A percentile compares a stretch with the other conserved stretches of the same genome.
Evolutionary conservation across 345 rosid species (phyloP).

Genomic region (Pistacia vera): DNA sequence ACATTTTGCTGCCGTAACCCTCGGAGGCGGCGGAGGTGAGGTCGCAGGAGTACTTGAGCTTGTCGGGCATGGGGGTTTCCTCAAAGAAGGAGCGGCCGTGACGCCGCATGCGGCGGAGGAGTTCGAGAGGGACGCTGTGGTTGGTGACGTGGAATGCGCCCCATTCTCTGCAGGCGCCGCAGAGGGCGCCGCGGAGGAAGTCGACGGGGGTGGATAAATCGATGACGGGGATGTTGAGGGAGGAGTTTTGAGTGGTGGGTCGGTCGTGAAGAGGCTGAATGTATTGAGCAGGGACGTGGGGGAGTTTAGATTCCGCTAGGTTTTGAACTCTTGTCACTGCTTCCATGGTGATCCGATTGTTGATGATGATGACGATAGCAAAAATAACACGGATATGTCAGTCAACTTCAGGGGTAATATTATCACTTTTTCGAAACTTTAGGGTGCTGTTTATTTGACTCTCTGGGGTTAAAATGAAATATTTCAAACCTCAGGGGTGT

Average conservation of each 20-base stretch:
- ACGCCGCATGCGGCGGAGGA: constrained; percentile 49
- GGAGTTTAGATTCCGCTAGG: constrained; percentile 41
- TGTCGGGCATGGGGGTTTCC: constrained; percentile 52
- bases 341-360: constrained; percentile 18
- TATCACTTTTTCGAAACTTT: too few species aligned
- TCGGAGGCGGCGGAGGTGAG: constrained; percentile 68
- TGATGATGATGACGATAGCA: too few species aligned
- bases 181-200: constrained; percentile 40
- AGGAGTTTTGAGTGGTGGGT: constrained; percentile 27
- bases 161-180: constrained; percentile 70
- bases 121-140: constrained; percentile 60
- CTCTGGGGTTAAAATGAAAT: too few species aligned
- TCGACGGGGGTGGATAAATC: constrained; percentile 38
- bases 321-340: constrained; percentile 53
- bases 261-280: constrained; percentile 67
- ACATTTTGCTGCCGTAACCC: constrained; percentile 87
- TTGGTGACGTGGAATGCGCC: constrained; percentile 84
- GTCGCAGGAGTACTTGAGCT: constrained; percentile 75
- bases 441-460: too few species aligned
- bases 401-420: too few species aligned
- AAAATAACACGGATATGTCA: too few species aligned
- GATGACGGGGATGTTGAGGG: constrained; percentile 46
- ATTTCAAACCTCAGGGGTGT: too few species aligned
- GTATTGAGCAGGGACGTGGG: constrained; percentile 65
- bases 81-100: constrained; percentile 60